phyloP scores from a whole-genome alignment of 768 basidiomycete species.

The Leccinellum rugosiceps region DNA sequence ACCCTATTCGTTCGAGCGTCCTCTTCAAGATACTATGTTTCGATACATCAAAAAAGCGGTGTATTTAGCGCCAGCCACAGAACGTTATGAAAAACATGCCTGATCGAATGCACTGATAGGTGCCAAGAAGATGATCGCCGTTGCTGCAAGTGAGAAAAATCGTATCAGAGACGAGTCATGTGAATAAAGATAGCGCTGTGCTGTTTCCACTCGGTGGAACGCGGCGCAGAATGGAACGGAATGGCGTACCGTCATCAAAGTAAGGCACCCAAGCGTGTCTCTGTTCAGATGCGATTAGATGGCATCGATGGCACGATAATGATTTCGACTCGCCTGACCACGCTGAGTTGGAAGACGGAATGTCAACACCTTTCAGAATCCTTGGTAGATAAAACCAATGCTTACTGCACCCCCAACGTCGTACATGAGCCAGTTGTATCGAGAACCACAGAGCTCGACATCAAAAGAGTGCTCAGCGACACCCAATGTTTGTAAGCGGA shows the following conservation, averaged over 20 bases:
- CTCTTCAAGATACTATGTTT: constrained; percentile 71
- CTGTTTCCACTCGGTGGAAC: constrained; percentile 8
- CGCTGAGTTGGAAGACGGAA: constrained; percentile 38
- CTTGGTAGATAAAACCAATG: constrained; percentile 12
- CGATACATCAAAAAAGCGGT: constrained; percentile 9
- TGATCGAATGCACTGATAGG: constrained; percentile 88
- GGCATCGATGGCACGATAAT: constrained; percentile 11
- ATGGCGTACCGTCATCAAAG: constrained; percentile 72
- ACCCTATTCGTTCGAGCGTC: constrained; percentile 76
- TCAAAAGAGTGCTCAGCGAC: constrained; percentile 75
- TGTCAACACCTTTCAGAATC: not conserved
- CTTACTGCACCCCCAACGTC: constrained; percentile 83
- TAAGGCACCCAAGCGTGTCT: constrained; percentile 81
- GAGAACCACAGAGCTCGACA: constrained; percentile 57
- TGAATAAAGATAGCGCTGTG: constrained; percentile 18
- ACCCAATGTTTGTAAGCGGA: constrained; percentile 77
- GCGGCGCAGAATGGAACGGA: constrained; percentile 7
- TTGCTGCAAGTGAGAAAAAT: constrained; percentile 43
- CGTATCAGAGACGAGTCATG: constrained; percentile 7
- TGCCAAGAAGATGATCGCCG: constrained; percentile 83
- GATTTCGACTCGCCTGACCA: constrained; percentile 48
- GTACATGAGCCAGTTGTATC: constrained; percentile 75
- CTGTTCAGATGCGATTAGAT: constrained; percentile 34
- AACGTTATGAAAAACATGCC: constrained; percentile 37
- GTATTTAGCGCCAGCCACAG: constrained; percentile 1